A percentile compares a stretch with the other conserved stretches of the same genome.
phyloP scores from a whole-genome alignment of 495 filamentous ascomycete species.

The Penicillium lagena region DNA sequence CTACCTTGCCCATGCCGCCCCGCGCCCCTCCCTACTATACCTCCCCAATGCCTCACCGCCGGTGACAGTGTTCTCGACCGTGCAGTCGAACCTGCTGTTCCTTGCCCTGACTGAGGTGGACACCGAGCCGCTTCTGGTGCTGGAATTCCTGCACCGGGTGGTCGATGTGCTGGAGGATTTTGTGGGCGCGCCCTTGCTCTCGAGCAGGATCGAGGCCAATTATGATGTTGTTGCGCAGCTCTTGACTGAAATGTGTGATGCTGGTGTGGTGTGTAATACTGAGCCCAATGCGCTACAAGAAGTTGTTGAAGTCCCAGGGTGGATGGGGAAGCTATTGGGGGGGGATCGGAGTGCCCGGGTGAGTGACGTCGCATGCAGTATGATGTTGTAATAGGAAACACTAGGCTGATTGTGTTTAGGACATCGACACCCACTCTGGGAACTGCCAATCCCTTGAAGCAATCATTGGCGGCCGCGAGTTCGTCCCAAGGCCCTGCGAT shows the following conservation, averaged over 20 bases:
- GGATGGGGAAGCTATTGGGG: constrained; percentile 85
- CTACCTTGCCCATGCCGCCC: constrained; percentile 78
- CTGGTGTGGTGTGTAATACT: constrained; percentile 79
- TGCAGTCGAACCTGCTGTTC: constrained; percentile 82
- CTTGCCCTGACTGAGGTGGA: constrained; percentile 77
- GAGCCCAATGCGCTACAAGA: constrained; percentile 92
- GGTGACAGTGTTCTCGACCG: constrained; percentile 82
- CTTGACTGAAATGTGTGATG: constrained; percentile 94
- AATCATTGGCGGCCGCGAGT: constrained; percentile 34
- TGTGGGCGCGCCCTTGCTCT: constrained; percentile 79
- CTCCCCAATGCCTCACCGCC: constrained; percentile 73
- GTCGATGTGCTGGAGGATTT: constrained; percentile 95
- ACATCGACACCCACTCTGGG: constrained; percentile 39
- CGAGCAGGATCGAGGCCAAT: constrained; percentile 74
- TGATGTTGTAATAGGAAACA: background rate
- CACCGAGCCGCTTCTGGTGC: constrained; percentile 84
- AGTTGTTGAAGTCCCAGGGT: constrained; percentile 81
- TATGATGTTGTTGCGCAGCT: constrained; percentile 96
- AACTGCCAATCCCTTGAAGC: constrained; percentile 37
- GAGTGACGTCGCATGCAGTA: constrained; percentile 13
- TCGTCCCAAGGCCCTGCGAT: constrained; percentile 48
- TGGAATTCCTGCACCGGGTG: constrained; percentile 92
- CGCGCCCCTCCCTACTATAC: constrained; percentile 82
- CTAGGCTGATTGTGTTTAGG: constrained; percentile 4
- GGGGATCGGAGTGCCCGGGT: constrained; percentile 75